Evolutionary conservation across 2,329 filamentous ascomycete species (phyloP).

Genomic region (Colletotrichum australisinense): DNA sequence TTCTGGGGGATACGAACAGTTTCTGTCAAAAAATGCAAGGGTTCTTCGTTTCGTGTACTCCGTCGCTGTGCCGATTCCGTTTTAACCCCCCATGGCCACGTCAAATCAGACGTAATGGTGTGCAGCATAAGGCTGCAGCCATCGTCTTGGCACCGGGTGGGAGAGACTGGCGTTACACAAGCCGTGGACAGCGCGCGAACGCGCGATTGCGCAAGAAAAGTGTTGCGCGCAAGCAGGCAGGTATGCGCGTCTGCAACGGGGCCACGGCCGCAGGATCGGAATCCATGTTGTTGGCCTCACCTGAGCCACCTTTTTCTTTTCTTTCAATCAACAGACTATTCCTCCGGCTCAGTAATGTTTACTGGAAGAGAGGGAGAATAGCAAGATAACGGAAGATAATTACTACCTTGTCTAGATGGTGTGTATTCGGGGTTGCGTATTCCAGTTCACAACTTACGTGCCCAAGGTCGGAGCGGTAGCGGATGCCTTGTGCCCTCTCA

Average conservation of each 20-base stretch:
- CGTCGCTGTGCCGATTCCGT: no score
- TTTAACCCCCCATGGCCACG: not conserved
- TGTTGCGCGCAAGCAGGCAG: not conserved
- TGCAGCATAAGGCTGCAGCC: conserved; percentile 30
- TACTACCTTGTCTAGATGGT: no score
- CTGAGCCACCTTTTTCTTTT: no score
- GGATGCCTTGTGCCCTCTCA: not conserved
- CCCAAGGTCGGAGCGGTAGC: no score
- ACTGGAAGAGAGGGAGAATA: no score
- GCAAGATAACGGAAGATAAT: no score
- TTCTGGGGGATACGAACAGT: not conserved
- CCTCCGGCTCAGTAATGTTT: no score
- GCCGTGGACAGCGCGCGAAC: not conserved
- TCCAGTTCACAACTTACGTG: no score
- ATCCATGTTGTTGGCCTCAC: not conserved
- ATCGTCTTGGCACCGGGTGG: not conserved
- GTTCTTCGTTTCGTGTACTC: not conserved
- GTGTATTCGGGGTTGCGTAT: no score
- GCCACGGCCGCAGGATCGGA: not conserved
- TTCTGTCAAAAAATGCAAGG: not conserved
- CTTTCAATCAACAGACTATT: no score
- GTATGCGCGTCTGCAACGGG: not conserved
- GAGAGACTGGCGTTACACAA: not conserved
- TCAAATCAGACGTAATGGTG: conserved; percentile 5
- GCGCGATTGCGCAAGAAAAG: conserved; percentile 11